phyloP scores from a whole-genome alignment of 208 protist species.

The Leishmania martiniquensis region DNA sequence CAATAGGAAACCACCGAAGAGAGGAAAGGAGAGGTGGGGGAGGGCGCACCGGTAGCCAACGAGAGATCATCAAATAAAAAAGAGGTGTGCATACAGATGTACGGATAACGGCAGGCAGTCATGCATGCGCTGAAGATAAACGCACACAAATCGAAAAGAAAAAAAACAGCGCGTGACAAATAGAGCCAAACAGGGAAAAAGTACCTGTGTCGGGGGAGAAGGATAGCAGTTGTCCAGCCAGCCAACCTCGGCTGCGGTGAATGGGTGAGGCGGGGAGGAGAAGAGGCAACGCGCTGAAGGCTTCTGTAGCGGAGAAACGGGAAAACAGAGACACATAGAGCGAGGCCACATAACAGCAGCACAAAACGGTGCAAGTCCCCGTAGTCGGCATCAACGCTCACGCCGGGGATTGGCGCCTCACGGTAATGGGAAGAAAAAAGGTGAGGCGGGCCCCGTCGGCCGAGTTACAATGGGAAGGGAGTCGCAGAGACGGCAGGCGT shows the following conservation, averaged over 20 bases:
- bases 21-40: not conserved
- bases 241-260: not conserved
- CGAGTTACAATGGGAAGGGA: no score
- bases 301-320: not conserved
- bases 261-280: not conserved
- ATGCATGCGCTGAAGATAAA: no score
- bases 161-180: not conserved
- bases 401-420: not conserved
- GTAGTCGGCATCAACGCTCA: not conserved
- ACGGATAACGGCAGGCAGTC: not conserved
- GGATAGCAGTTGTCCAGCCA: not conserved
- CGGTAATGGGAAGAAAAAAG: no score
- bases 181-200: slow-evolving; percentile 20
- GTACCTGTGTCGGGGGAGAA: not conserved
- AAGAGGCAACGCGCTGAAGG: not conserved
- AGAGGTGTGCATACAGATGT: not conserved
- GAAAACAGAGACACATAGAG: not conserved
- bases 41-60: not conserved
- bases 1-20: no score
- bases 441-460: no score
- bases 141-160: not conserved
- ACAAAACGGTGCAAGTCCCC: not conserved
- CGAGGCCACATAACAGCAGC: not conserved
- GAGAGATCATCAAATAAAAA: not conserved
- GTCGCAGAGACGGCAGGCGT: no score